These are phyloP conservation scores for Aspergillus sclerotiicarbonarius DNA, from an alignment of 495 filamentous ascomycete species.

Conservation along the genomic window DNA sequence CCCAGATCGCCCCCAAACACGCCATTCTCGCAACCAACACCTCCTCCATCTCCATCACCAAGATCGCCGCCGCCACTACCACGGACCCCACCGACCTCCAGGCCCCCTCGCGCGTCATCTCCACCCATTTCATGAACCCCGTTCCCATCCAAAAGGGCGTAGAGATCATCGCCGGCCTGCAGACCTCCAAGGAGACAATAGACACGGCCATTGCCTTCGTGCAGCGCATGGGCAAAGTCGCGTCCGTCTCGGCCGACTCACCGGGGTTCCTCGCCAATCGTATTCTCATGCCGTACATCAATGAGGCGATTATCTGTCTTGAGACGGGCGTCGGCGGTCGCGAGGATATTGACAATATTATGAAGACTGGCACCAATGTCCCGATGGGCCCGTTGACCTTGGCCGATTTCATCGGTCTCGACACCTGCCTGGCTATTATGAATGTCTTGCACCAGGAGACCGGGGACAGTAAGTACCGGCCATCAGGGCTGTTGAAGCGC, in stretches of 20 bases:
- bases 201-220: conserved; percentile 85
- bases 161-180: conserved; percentile 91
- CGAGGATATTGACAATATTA: conserved; percentile 92
- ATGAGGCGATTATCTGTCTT: conserved; percentile 94
- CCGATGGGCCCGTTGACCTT: conserved; percentile 95
- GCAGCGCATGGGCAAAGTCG: conserved; percentile 87
- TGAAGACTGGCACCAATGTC: conserved; percentile 99
- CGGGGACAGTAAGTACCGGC: conserved; percentile 92
- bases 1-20: conserved; percentile 78
- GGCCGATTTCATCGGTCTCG: conserved; percentile 96
- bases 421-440: conserved; percentile 97
- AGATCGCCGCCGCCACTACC: conserved; percentile 83
- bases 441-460: conserved; percentile 89
- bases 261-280: conserved; percentile 96
- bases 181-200: conserved; percentile 80
- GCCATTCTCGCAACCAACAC: conserved; percentile 97
- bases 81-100: conserved; percentile 73
- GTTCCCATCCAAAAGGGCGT: conserved; percentile 97
- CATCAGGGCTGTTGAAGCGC: conserved; percentile 77
- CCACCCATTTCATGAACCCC: conserved; percentile 99
- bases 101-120: conserved; percentile 82
- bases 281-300: conserved; percentile 99
- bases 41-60: conserved; percentile 94
- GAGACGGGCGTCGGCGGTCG: conserved; percentile 86
- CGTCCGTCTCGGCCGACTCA: conserved; percentile 80